Evolutionary conservation across 257 asterid species (phyloP).

Genomic region (Craterostigma plantagineum): DNA sequence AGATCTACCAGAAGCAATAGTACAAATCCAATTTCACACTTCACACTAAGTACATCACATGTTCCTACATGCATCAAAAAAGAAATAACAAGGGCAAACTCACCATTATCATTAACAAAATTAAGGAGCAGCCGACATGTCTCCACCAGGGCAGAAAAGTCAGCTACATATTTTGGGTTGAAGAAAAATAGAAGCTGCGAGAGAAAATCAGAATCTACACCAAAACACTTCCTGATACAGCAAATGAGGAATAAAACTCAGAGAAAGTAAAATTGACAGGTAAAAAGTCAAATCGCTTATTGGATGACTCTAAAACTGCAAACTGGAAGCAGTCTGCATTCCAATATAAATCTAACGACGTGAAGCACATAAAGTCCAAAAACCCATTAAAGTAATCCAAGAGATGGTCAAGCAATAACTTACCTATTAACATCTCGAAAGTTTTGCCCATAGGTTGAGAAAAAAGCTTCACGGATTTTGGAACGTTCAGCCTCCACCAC

Average conservation of each 20-base stretch:
- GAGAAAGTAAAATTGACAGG: slow-evolving; percentile 7
- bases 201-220: slow-evolving; percentile 67
- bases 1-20: slow-evolving; percentile 6
- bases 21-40: too few species aligned
- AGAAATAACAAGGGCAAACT: slow-evolving; percentile 11
- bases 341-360: background rate
- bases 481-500: slow-evolving; percentile 58
- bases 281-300: background rate
- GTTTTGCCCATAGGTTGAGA: slow-evolving; percentile 42
- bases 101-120: slow-evolving; percentile 52
- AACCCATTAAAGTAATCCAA: background rate
- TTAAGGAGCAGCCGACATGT: slow-evolving; percentile 53
- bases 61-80: background rate
- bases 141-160: slow-evolving; percentile 70
- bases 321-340: too few species aligned
- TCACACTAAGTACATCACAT: too few species aligned
- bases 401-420: slow-evolving; percentile 7
- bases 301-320: too few species aligned
- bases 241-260: slow-evolving; percentile 9
- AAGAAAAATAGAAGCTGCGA: slow-evolving; percentile 74
- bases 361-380: background rate
- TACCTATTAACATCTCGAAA: slow-evolving; percentile 69
- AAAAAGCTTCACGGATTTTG: slow-evolving; percentile 60
- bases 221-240: slow-evolving; percentile 65
- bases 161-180: slow-evolving; percentile 53